Conservation (phyloP, 306 rosid species). For the Herpetospermum pedunculosum region DNA sequence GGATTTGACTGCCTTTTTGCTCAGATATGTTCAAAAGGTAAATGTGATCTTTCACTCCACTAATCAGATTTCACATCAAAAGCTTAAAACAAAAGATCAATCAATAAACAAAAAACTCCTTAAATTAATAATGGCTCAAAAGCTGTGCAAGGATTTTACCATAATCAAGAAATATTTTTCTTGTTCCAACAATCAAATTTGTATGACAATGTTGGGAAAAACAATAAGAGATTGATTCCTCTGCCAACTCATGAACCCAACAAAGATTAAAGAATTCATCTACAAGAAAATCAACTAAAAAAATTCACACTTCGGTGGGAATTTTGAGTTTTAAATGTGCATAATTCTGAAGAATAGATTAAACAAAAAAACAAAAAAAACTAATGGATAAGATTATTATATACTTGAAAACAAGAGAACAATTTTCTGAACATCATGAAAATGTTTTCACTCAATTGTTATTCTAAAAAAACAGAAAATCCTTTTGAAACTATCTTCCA, state of each 20-base stretch:
- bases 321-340: not conserved
- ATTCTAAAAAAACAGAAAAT: not conserved
- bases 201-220: not conserved
- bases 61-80: slow-evolving; percentile 2
- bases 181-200: not conserved
- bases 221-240: not conserved
- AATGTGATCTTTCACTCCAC: not conserved
- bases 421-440: not conserved
- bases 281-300: not conserved
- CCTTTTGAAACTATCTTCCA: not conserved
- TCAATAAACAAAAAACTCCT: not conserved
- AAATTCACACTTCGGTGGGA: not conserved
- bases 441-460: not conserved
- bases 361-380: not conserved
- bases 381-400: not conserved
- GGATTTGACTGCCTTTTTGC: not conserved
- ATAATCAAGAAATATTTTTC: not conserved
- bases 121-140: slow-evolving; percentile 1
- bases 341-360: not conserved
- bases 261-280: not conserved
- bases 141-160: not conserved
- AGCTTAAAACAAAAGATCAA: not conserved
- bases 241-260: not conserved
- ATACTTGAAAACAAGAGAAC: not conserved
- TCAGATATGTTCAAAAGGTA: not conserved